These are phyloP conservation scores for Exserohilum turcica DNA, from an alignment of 2,329 filamentous ascomycete species.

Conservation along the genomic window DNA sequence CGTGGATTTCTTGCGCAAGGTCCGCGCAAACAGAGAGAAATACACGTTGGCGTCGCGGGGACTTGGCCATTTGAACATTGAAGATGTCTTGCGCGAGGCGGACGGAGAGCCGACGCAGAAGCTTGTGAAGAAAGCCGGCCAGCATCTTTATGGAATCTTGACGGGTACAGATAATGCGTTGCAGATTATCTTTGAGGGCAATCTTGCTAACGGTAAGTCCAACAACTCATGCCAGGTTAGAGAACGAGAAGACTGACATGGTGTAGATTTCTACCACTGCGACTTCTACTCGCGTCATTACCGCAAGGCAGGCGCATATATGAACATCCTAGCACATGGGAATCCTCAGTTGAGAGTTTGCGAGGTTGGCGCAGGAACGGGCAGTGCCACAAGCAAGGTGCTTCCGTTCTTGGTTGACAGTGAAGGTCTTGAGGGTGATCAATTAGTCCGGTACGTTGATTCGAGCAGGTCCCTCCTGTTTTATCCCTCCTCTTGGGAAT, in stretches of 20 bases:
- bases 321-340: conserved; percentile 6
- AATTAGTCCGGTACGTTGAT: conserved; percentile 4
- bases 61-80: conserved; percentile 6
- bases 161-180: conserved; percentile 4
- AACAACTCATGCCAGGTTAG: neutral
- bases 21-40: conserved; percentile 11
- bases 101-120: conserved; percentile 12
- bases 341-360: conserved; percentile 14
- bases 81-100: conserved; percentile 12
- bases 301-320: conserved; percentile 8
- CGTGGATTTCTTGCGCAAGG: conserved; percentile 12
- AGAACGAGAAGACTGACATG: neutral
- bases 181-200: conserved; percentile 11
- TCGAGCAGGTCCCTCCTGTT: neutral
- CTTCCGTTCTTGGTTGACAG: conserved; percentile 5
- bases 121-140: conserved; percentile 11
- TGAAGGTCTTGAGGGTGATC: conserved; percentile 10
- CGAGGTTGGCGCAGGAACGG: conserved; percentile 18
- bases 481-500: too few relatives aligned
- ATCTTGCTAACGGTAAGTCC: conserved; percentile 8
- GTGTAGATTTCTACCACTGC: conserved; percentile 7
- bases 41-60: conserved; percentile 10
- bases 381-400: conserved; percentile 2
- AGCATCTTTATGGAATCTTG: conserved; percentile 11
- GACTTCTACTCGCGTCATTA: conserved; percentile 8